Evolutionary conservation across 2,329 filamentous ascomycete genomes (phyloP).

Genomic region (Berkeleyomyces rouxiae): DNA sequence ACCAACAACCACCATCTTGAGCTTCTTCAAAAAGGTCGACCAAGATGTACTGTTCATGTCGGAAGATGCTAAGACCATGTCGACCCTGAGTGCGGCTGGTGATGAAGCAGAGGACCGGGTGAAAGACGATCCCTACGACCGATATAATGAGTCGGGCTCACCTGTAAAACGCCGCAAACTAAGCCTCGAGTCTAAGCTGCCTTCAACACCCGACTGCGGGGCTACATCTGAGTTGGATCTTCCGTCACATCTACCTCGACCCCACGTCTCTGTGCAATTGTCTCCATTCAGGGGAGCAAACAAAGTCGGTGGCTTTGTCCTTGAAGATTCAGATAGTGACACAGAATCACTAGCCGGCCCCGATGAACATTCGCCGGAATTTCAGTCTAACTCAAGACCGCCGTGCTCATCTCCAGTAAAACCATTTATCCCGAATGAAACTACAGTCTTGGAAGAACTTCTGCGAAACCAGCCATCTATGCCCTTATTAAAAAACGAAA

Average conservation of each 20-base stretch:
- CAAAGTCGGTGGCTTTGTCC: slow-evolving; percentile 33
- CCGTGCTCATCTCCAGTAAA: slow-evolving; percentile 16
- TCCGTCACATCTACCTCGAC: not conserved
- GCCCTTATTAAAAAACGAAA: not conserved
- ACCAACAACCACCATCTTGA: slow-evolving; percentile 51
- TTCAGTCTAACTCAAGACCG: slow-evolving; percentile 12
- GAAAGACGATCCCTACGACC: slow-evolving; percentile 1
- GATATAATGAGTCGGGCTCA: slow-evolving; percentile 15
- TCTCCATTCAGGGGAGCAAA: slow-evolving; percentile 15
- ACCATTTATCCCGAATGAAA: slow-evolving; percentile 20
- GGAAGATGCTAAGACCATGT: slow-evolving; percentile 16
- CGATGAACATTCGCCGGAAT: slow-evolving; percentile 11
- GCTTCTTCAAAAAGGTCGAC: slow-evolving; percentile 57
- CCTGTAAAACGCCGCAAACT: slow-evolving; percentile 28
- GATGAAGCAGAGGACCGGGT: slow-evolving; percentile 18
- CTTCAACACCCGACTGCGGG: not conserved
- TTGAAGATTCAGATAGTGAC: slow-evolving; percentile 52
- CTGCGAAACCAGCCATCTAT: not conserved
- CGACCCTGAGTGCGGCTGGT: slow-evolving; percentile 21
- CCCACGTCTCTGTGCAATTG: slow-evolving; percentile 13
- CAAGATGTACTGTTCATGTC: slow-evolving; percentile 14
- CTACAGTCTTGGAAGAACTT: slow-evolving; percentile 14
- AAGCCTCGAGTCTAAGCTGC: slow-evolving; percentile 17
- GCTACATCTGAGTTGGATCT: not conserved
- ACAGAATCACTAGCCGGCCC: slow-evolving; percentile 19